These are phyloP conservation scores for Sarocladium brachiariae DNA, from an alignment of 2,329 filamentous ascomycete genomes.

Conservation along the genomic window DNA sequence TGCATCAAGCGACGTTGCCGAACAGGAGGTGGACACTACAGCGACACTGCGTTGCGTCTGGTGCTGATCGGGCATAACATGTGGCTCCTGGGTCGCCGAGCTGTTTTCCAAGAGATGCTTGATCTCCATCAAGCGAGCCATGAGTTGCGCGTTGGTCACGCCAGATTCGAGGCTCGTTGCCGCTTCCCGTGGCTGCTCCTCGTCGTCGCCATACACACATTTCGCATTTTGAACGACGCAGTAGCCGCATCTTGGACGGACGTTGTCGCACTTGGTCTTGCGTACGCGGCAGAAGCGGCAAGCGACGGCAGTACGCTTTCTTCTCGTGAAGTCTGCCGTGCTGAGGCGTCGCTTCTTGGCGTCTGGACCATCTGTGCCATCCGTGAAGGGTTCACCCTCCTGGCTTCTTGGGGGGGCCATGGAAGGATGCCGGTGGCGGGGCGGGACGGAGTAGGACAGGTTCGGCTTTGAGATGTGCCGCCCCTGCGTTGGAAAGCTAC, in stretches of 20 bases:
- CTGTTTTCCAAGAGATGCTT: not conserved
- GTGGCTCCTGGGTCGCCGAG: too few relatives aligned
- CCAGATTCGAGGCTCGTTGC: not conserved
- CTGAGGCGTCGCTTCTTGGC: too few relatives aligned
- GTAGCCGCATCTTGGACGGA: not conserved
- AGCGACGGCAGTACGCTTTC: not conserved
- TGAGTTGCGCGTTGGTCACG: not conserved
- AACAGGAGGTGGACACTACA: not conserved
- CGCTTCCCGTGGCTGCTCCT: too few relatives aligned
- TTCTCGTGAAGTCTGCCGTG: too few relatives aligned
- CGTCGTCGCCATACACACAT: not conserved
- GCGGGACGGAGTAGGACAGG: too few relatives aligned
- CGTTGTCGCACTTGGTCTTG: constrained; percentile 1
- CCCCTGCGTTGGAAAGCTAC: too few relatives aligned
- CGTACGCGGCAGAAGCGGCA: not conserved
- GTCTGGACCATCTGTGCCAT: too few relatives aligned
- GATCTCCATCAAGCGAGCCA: not conserved
- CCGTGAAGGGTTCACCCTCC: too few relatives aligned
- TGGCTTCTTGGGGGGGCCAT: too few relatives aligned
- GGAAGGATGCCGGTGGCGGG: too few relatives aligned
- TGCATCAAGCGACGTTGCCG: not conserved
- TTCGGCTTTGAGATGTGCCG: too few relatives aligned
- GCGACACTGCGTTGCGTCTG: not conserved
- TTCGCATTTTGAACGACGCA: not conserved
- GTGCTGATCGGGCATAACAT: too few relatives aligned